Base-by-base conservation (phyloP, 352 stramenopile species). In the Pelagophyceae sp. region DNA sequence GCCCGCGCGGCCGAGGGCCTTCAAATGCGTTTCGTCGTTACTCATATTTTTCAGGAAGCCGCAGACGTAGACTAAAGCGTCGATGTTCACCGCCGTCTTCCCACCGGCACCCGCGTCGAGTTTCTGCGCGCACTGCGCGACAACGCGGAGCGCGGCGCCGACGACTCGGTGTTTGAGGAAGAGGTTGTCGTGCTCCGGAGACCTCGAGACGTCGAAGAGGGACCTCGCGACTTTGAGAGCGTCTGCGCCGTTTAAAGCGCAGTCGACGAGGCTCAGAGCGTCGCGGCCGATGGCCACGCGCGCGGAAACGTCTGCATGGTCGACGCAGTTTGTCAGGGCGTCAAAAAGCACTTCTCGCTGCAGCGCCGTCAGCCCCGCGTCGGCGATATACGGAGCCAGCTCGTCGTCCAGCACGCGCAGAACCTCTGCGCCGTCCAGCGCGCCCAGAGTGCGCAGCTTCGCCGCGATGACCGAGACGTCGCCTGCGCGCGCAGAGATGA, bases 41-140 rank as follows among this genome's bases (percentile, higher is more conserved):
- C n/a, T 91, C 0, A 88, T 83, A 63, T 92, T 93, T 77, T 92
- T 92, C 23, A 92, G 80, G 33, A 85, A 88, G 5, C 87, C 89
- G 23, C 83, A 80, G 0, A 87, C 69, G 71, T 93, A 92, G 50
- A 92, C 90, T 5, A 92, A 72, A n/a, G 82, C 82, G 51, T 83
- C 85, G 25, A 87, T 76, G 61, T 35, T 23, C n/a, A 3, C 61
- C 3, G 3, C 15, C 17, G n/a, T 27, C 54, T 63, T n/a, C 54
- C 20, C 20, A 6, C 40, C 20, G 6, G 40, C 40, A 6, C 6
- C 40, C 40, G 40, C 6, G 6, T 6, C 40, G 0, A 84, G 84
- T 37, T 78, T 20, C 33, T 45, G 23, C 17, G 63, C 63, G 5
- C 5, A n/a, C 31, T 20, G 35, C 15, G 67, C 67, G 15, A 58